Evolutionary conservation across 352 stramenopile species (phyloP).

Genomic region (Stramenopiles sp.): DNA sequence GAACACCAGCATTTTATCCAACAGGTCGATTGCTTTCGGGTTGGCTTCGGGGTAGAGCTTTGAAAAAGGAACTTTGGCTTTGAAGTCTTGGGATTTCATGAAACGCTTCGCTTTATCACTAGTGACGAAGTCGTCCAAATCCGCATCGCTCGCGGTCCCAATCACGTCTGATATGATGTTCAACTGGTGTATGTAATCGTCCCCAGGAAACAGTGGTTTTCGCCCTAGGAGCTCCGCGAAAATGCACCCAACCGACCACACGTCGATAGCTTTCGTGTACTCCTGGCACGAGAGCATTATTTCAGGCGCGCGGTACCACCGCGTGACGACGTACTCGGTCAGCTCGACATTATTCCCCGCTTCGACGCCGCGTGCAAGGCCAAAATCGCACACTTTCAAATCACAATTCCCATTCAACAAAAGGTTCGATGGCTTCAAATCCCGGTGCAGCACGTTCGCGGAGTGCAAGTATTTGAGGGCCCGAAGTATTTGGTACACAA

Average conservation of each 20-base stretch:
- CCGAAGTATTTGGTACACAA: slow-evolving; percentile 86
- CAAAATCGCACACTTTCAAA: slow-evolving; percentile 83
- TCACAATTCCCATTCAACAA: slow-evolving; percentile 88
- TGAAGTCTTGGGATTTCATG: slow-evolving; percentile 54
- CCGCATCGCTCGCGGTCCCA: slow-evolving; percentile 68
- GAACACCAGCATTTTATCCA: slow-evolving; percentile 73
- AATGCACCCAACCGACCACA: slow-evolving; percentile 95
- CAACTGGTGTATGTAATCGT: slow-evolving; percentile 99
- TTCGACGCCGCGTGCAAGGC: slow-evolving; percentile 66
- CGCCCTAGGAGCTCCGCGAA: slow-evolving; percentile 92
- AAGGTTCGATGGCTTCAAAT: slow-evolving; percentile 93
- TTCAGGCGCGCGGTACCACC: slow-evolving; percentile 71
- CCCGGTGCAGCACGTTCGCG: slow-evolving; percentile 80
- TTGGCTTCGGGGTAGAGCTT: slow-evolving; percentile 48
- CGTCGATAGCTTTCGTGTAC: slow-evolving; percentile 88
- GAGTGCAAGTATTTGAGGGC: slow-evolving; percentile 91
- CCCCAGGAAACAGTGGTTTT: slow-evolving; percentile 90
- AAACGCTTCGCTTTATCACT: slow-evolving; percentile 65
- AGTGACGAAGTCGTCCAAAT: slow-evolving; percentile 84
- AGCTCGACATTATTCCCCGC: slow-evolving; percentile 33
- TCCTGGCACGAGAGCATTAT: slow-evolving; percentile 92
- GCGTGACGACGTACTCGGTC: slow-evolving; percentile 68
- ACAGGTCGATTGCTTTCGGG: slow-evolving; percentile 47
- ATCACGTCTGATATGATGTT: slow-evolving; percentile 91
- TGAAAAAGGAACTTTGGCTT: slow-evolving; percentile 39